Percentiles rank a stretch among this genome's conserved stretches.
These are phyloP conservation scores for Pisolithus tinctorius DNA, from an alignment of 768 basidiomycete genomes.

Conservation along the genomic window DNA sequence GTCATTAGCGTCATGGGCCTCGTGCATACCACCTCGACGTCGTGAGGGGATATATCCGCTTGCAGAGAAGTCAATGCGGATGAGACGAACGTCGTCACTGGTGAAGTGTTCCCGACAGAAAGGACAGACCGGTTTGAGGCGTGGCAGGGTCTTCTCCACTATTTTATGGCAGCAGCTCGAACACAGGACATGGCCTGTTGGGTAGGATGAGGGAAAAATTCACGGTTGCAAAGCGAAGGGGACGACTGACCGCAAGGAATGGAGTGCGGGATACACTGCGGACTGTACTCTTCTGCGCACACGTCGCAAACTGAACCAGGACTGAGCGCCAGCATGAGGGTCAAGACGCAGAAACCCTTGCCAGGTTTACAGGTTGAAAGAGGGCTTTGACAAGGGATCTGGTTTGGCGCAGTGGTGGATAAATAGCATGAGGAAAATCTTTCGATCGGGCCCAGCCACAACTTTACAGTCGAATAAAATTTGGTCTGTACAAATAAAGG, in stretches of 20 bases:
- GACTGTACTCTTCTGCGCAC: constrained; percentile 80
- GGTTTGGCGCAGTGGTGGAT: constrained; percentile 38
- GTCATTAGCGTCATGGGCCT: constrained; percentile 34
- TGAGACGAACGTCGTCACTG: constrained; percentile 59
- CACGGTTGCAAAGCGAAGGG: constrained; percentile 2
- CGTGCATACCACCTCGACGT: constrained; percentile 44
- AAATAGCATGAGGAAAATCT: constrained; percentile 40
- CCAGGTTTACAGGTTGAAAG: constrained; percentile 31
- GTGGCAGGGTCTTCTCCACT: constrained; percentile 70
- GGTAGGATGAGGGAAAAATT: constrained; percentile 16
- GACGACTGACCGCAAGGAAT: constrained; percentile 67
- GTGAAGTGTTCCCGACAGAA: constrained; percentile 78
- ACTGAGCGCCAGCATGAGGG: constrained; percentile 71
- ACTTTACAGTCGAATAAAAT: constrained; percentile 21
- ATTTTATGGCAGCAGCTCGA: constrained; percentile 72
- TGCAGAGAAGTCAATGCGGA: constrained; percentile 70
- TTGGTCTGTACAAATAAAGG: constrained; percentile 23
- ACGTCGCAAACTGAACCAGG: constrained; percentile 85
- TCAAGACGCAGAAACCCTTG: constrained; percentile 34
- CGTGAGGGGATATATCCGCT: constrained; percentile 67
- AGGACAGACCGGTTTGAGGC: constrained; percentile 70
- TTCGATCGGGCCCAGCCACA: constrained; percentile 21
- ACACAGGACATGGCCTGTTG: constrained; percentile 73
- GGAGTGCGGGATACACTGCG: constrained; percentile 67
- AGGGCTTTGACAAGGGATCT: constrained; percentile 38